Conservation (phyloP, 345 rosid species). For the Gossypium mustelinum region DNA sequence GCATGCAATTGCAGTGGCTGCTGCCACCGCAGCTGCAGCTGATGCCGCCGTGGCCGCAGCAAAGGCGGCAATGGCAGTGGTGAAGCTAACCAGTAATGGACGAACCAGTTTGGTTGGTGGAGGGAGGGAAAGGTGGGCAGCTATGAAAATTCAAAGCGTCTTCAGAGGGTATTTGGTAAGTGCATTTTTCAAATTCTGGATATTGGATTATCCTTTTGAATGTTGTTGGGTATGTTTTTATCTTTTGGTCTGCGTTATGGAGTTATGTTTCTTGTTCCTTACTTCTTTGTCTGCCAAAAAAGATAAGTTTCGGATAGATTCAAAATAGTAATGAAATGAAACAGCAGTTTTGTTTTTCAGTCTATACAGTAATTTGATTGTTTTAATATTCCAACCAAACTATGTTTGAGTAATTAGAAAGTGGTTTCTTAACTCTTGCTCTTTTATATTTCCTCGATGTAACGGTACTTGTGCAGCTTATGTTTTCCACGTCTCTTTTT, state of each 20-base stretch:
- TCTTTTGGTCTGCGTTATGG: background rate
- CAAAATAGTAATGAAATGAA: background rate
- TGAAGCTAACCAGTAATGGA: slow-evolving; percentile 40
- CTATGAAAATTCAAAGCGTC: slow-evolving; percentile 49
- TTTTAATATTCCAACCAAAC: too few relatives aligned
- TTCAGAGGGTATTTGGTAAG: slow-evolving; percentile 70
- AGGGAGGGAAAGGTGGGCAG: slow-evolving; percentile 43
- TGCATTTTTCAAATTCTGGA: background rate
- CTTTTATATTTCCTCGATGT: background rate
- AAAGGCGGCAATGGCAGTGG: slow-evolving; percentile 47
- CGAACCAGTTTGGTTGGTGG: slow-evolving; percentile 29
- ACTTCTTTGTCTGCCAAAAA: background rate
- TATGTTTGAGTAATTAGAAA: too few relatives aligned
- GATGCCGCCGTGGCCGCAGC: slow-evolving; percentile 56
- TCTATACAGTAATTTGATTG: too few relatives aligned
- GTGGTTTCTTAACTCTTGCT: too few relatives aligned
- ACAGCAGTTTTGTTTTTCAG: too few relatives aligned
- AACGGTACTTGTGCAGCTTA: background rate
- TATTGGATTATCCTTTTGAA: background rate
- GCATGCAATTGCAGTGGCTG: slow-evolving; percentile 52
- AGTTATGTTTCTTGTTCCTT: background rate
- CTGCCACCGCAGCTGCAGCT: slow-evolving; percentile 46
- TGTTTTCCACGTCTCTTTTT: slow-evolving; percentile 17
- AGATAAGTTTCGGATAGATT: background rate
- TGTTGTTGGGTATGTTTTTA: background rate